Base-by-base conservation (phyloP, 108 stramenopile genomes). In the Nitzschia sp. region DNA sequence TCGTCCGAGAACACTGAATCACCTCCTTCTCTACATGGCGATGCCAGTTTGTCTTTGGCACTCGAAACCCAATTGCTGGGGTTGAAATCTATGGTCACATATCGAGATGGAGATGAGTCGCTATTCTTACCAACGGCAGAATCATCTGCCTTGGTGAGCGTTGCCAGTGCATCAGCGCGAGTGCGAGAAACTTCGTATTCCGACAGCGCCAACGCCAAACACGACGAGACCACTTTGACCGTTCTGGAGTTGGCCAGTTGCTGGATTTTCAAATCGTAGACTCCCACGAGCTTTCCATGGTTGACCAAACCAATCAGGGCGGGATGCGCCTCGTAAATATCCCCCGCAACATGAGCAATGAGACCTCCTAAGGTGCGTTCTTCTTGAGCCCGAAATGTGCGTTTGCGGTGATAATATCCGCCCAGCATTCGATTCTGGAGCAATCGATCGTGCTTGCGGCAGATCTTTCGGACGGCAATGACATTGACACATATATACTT, bases 381-480 rank as follows among this genome's bases (percentile, higher is more conserved):
- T 27, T 75, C 71, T 32, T 73, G 75, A 1, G 50, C 48, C 25
- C 45, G 5, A 13, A 48, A 52, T 13, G 47, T 60, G 3, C 86
- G 82, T 58, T 64, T 63, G 53, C 69, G 68, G 46, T 87, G 82
- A 57, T 94, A 94, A 59, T 90, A 91, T 6, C 86, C 86, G 21
- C 93, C 93, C 27, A 94, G 74, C 93, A 94, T 94, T 47, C 93
- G 72, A 72, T 91, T 91, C 31, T 82, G 75, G 21, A 91, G 69
- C 27, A 94, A 77, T 2, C 84, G 77, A 71, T 94, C 93, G 53
- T 94, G 93, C 58, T 94, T 94, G 21, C 84, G 75, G 59, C 90
- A 89, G 45, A 94, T 87, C 60, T 91, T 91, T n/a, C 93, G 73
- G 13, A 91, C 90, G 0, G 89, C 87, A 28, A 90, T 84, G 26